A percentile compares a stretch with the other conserved stretches of the same genome.
Evolutionary conservation across 805 yeast species (phyloP).

Genomic region (Schwanniomyces sp.): DNA sequence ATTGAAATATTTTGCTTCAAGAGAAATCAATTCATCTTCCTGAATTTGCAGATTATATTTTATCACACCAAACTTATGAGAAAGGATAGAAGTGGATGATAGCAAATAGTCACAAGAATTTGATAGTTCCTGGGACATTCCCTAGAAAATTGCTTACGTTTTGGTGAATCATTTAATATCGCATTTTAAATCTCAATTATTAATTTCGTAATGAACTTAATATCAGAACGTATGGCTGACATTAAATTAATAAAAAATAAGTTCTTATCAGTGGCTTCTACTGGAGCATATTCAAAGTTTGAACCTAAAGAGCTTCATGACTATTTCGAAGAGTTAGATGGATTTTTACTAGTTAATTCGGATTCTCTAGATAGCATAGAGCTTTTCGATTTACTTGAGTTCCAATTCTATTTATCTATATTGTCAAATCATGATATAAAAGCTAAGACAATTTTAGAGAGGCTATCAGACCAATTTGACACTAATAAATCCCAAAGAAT

Average conservation of each 20-base stretch:
- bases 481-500: conserved; percentile 52
- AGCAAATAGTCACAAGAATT: conserved; percentile 24
- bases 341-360: conserved; percentile 25
- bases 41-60: not conserved
- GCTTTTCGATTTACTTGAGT: conserved; percentile 59
- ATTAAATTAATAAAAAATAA: conserved; percentile 34
- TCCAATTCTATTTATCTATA: conserved; percentile 67
- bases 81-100: conserved; percentile 18
- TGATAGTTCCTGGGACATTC: conserved; percentile 16
- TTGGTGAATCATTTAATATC: not conserved
- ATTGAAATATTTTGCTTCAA: conserved; percentile 26
- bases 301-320: conserved; percentile 44
- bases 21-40: conserved; percentile 7
- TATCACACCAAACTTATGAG: conserved; percentile 36
- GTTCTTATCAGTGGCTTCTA: conserved; percentile 48
- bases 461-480: conserved; percentile 66
- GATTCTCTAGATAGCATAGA: conserved; percentile 46
- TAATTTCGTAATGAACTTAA: not conserved
- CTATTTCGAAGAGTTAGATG: conserved; percentile 41
- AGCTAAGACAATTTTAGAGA: conserved; percentile 66
- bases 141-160: not conserved
- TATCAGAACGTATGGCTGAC: conserved; percentile 5
- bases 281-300: conserved; percentile 51
- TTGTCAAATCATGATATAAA: conserved; percentile 63
- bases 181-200: conserved; percentile 1